Conservation (phyloP, 1,284 basidiomycete genomes). For the Cystobasidium pallidum region DNA sequence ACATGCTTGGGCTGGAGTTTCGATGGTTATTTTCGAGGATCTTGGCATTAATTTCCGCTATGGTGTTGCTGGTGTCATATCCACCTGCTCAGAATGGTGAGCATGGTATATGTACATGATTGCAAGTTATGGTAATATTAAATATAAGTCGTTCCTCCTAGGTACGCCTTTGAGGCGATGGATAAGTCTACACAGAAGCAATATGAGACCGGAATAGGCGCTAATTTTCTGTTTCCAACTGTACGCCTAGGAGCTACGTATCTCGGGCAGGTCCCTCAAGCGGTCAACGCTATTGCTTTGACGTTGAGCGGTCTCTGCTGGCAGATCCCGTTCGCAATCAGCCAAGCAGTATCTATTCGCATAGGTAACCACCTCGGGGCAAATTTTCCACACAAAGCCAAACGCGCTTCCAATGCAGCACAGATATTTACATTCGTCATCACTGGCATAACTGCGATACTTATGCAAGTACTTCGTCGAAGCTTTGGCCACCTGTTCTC, state of each 20-base stretch:
- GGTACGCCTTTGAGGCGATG: slow-evolving; percentile 33
- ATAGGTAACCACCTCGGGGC: slow-evolving; percentile 32
- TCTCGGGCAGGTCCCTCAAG: slow-evolving; percentile 34
- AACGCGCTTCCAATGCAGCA: slow-evolving; percentile 15
- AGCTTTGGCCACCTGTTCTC: slow-evolving; percentile 36
- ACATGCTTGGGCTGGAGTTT: slow-evolving; percentile 83
- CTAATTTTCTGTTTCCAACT: background rate
- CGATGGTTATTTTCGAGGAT: slow-evolving; percentile 67
- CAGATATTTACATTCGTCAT: slow-evolving; percentile 19
- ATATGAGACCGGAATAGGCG: background rate
- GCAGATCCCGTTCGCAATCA: slow-evolving; percentile 38
- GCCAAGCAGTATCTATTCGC: slow-evolving; percentile 29
- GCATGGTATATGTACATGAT: background rate
- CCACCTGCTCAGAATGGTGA: slow-evolving; percentile 83
- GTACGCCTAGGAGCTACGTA: slow-evolving; percentile 33
- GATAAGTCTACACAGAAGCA: background rate
- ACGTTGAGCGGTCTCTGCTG: slow-evolving; percentile 23
- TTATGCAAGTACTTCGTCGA: slow-evolving; percentile 18
- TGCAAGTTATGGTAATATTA: too few species aligned
- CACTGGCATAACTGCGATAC: slow-evolving; percentile 17
- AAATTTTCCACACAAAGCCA: slow-evolving; percentile 23
- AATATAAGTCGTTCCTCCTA: background rate
- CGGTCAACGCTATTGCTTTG: slow-evolving; percentile 24
- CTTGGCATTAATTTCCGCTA: slow-evolving; percentile 73
- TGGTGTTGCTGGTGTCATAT: slow-evolving; percentile 68